These are phyloP conservation scores for Penicillium roqueforti DNA, from an alignment of 495 filamentous ascomycete species.

Conservation along the genomic window DNA sequence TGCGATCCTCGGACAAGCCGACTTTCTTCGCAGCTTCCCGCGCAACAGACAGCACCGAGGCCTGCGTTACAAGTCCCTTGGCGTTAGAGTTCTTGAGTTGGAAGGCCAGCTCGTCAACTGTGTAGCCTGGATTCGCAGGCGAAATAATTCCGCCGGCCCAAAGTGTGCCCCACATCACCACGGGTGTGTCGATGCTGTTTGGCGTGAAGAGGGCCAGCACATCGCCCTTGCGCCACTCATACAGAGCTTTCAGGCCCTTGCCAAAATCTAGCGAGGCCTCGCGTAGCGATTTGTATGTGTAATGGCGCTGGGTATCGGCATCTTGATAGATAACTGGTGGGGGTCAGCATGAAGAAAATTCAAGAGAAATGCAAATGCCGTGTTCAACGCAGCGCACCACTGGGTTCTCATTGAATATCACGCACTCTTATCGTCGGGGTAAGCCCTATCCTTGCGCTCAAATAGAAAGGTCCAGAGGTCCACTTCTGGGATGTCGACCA, in stretches of 20 bases:
- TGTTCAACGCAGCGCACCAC: neutral
- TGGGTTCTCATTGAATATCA: neutral
- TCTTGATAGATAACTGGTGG: constrained; percentile 77
- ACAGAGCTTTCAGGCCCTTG: constrained; percentile 64
- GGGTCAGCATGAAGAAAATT: constrained; percentile 10
- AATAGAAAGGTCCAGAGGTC: constrained; percentile 80
- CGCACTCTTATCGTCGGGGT: constrained; percentile 53
- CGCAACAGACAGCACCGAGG: constrained; percentile 57
- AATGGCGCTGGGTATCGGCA: constrained; percentile 63
- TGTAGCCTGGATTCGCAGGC: constrained; percentile 87
- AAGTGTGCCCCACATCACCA: constrained; percentile 69
- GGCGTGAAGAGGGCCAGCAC: constrained; percentile 67
- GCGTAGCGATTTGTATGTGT: constrained; percentile 69
- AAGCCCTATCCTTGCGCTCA: constrained; percentile 64
- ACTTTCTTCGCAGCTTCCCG: constrained; percentile 61
- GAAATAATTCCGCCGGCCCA: constrained; percentile 82
- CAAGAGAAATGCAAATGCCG: neutral
- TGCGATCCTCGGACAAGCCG: constrained; percentile 58
- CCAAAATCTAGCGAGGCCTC: constrained; percentile 69
- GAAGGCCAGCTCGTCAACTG: constrained; percentile 77
- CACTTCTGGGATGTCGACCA: constrained; percentile 36
- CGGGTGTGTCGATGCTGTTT: constrained; percentile 70
- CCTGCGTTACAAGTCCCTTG: constrained; percentile 71
- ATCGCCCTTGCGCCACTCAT: constrained; percentile 78
- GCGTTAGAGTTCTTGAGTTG: constrained; percentile 80